A percentile compares a stretch with the other conserved stretches of the same genome.
These are phyloP conservation scores for Albifimbria verrucaria DNA, from an alignment of 2,329 filamentous ascomycete genomes.

Conservation along the genomic window DNA sequence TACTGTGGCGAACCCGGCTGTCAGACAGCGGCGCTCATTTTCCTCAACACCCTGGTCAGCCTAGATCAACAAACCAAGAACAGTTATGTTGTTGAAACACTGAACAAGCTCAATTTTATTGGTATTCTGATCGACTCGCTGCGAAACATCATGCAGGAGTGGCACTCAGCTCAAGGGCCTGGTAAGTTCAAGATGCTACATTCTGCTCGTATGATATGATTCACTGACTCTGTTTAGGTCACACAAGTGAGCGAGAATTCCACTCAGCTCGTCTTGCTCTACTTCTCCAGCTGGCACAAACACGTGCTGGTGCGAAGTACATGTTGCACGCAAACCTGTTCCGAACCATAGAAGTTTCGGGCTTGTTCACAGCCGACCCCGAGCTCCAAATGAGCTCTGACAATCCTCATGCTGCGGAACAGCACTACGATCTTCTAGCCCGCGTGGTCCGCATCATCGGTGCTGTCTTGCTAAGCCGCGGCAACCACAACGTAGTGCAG, in stretches of 20 bases:
- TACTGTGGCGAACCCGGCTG: conserved; percentile 79
- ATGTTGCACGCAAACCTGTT: conserved; percentile 91
- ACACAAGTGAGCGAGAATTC: conserved; percentile 46
- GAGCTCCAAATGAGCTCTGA: conserved; percentile 81
- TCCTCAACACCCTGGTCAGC: conserved; percentile 75
- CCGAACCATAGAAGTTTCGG: conserved; percentile 72
- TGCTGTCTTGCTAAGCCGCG: conserved; percentile 76
- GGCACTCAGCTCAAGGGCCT: conserved; percentile 52
- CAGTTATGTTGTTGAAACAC: conserved; percentile 70
- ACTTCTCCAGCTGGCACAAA: conserved; percentile 80
- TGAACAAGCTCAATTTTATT: conserved; percentile 86
- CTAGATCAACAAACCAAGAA: conserved; percentile 71
- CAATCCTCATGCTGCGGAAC: conserved; percentile 67
- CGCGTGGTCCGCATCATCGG: conserved; percentile 78
- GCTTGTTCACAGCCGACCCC: conserved; percentile 86
- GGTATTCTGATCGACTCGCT: conserved; percentile 87
- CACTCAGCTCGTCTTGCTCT: conserved; percentile 74
- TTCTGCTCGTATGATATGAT: neutral
- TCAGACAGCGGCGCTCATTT: conserved; percentile 79
- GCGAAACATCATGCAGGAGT: conserved; percentile 70
- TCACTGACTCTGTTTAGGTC: conserved; percentile 25
- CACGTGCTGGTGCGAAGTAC: conserved; percentile 76
- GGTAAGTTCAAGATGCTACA: conserved; percentile 40
- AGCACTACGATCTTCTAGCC: conserved; percentile 81
- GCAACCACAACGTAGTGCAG: conserved; percentile 77